These are phyloP conservation scores for Leucosporidium scottii DNA, from an alignment of 768 basidiomycete species.

Conservation along the genomic window DNA sequence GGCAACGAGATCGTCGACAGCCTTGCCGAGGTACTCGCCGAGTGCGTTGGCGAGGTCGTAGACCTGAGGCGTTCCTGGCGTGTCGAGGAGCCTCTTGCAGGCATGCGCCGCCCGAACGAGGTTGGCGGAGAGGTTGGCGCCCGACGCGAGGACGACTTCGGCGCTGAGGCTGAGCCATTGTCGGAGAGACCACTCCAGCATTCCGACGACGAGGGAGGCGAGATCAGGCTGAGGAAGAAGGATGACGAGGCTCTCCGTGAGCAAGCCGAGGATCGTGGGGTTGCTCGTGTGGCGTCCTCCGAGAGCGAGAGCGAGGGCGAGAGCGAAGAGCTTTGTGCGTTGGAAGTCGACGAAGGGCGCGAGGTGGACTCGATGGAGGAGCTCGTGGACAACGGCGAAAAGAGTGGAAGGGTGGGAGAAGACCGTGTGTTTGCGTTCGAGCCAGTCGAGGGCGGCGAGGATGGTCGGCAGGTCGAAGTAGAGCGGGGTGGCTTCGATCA, in stretches of 20 bases:
- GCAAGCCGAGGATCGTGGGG: constrained; percentile 56
- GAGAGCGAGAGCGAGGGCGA: constrained; percentile 67
- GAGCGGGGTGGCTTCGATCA: constrained; percentile 5
- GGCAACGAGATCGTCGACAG: neutral
- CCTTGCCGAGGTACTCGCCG: neutral
- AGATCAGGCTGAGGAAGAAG: constrained; percentile 65
- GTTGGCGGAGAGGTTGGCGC: constrained; percentile 16
- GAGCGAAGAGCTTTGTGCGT: constrained; percentile 60
- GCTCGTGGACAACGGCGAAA: constrained; percentile 68
- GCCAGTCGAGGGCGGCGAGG: constrained; percentile 57
- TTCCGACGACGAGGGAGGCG: constrained; percentile 40
- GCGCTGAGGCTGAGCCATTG: neutral
- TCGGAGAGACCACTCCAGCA: constrained; percentile 52
- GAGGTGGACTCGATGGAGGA: constrained; percentile 60
- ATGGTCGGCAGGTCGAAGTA: constrained; percentile 44
- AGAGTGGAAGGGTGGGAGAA: constrained; percentile 51
- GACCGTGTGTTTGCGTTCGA: constrained; percentile 46
- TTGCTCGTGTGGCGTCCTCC: constrained; percentile 55
- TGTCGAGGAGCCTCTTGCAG: constrained; percentile 26
- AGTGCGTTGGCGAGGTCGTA: neutral
- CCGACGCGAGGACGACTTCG: neutral
- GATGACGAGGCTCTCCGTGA: constrained; percentile 61
- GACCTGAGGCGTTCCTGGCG: constrained; percentile 43
- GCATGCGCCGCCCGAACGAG: constrained; percentile 30
- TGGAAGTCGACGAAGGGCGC: constrained; percentile 78